phyloP scores from a whole-genome alignment of 768 basidiomycete species.

The Polyporus arcularius region DNA sequence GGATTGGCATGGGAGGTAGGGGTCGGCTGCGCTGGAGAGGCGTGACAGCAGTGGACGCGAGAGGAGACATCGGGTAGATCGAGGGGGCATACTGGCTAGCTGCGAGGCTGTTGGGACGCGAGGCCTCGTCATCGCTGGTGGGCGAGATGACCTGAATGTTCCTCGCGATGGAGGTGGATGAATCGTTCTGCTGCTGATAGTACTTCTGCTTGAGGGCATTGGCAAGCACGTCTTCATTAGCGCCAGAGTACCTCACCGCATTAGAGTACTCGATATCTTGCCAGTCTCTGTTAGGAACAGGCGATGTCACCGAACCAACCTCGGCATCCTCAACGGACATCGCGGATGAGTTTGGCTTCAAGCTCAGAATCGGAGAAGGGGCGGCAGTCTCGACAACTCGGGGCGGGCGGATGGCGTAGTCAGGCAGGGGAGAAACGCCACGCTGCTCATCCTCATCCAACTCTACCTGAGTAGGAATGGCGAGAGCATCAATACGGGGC shows the following conservation, averaged over 20 bases:
- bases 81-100: background rate
- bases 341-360: background rate
- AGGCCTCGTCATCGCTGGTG: slow-evolving; percentile 1
- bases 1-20: slow-evolving; percentile 11
- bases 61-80: slow-evolving; percentile 11
- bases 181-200: background rate
- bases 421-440: slow-evolving; percentile 15
- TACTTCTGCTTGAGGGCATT: slow-evolving; percentile 9
- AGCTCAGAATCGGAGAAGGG: background rate
- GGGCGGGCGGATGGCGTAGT: background rate
- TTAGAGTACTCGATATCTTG: slow-evolving; percentile 19
- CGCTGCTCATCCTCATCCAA: slow-evolving; percentile 18
- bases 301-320: background rate
- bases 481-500: slow-evolving; percentile 2
- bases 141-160: slow-evolving; percentile 5
- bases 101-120: background rate
- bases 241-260: slow-evolving; percentile 13
- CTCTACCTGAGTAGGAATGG: background rate
- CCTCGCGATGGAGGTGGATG: background rate
- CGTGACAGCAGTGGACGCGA: slow-evolving; percentile 13
- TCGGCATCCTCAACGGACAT: background rate
- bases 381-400: background rate
- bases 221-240: slow-evolving; percentile 12
- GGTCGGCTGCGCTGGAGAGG: slow-evolving; percentile 18
- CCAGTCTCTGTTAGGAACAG: slow-evolving; percentile 10